Base-by-base conservation (phyloP, 1,284 basidiomycete genomes). In the Melampsora medusae region DNA sequence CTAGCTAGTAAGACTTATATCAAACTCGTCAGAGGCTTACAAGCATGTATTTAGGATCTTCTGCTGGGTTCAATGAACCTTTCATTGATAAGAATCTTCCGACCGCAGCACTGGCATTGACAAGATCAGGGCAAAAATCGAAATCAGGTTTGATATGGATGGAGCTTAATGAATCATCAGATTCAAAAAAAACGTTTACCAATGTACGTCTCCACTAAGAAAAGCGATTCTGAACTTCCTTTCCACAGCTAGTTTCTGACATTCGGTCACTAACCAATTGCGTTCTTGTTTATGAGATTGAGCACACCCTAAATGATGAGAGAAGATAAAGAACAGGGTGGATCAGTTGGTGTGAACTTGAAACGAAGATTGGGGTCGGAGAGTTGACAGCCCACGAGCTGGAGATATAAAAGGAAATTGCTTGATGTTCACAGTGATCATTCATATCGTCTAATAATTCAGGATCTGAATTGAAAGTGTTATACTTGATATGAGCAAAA, bases 221-320 rank as follows among this genome's bases (percentile, higher is more conserved):
- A 76, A 76, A 22, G 66, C 60, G 28, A 76, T 69, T 12, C 73
- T 28, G 5, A 68, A 38, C 35, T 53, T 68, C 5, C 61, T 25
- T 2, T 10, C 10, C 1, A 64, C 33, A 14, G 73, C 73, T n/a
- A 76, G 28, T n/a, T 62, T 68, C 48, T 76, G 73, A 64, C 42
- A 77, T 56, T 65, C 56, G 10, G 42, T 35, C 35, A 77, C 28
- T 19, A 77, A 42, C 76, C 76, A 77, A 65, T 77, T 77, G 1
- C 76, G 76, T 67, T 77, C 76, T 64, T 71, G 35, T 72, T 77
- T 95, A 83, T 94, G 92, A 3, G 84, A 82, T 78, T 89, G 89
- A 31, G 91, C 88, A 48, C 73, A 76, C 73, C 73, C 73, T 76
- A 33, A 31, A 19, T 17, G 35, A 59, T 14, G 14, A 48, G 22